Base-by-base conservation (phyloP, 2,329 filamentous ascomycete species). In the Scedosporium aurantiacum region DNA sequence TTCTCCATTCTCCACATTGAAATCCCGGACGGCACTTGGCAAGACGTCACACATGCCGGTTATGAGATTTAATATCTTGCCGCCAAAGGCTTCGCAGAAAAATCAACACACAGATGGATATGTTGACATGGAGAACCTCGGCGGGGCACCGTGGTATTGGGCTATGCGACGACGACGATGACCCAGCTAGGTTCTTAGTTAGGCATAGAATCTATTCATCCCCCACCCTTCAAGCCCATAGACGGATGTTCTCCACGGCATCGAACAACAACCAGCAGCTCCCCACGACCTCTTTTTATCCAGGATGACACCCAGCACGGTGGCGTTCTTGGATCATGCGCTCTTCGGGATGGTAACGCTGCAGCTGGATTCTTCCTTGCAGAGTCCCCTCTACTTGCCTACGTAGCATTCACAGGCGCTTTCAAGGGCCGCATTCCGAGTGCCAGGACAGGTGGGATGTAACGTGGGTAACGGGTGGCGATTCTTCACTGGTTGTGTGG, bases 21-120 rank as follows among this genome's bases (percentile, higher is more conserved):
- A 43, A 43, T 28, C 57, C 47, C 45, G n/a, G 28, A 23, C 47
- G 58, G 58, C 47, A 41, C 47, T 60, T 55, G 27, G 58, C 58
- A 41, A 41, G 18, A 57, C 21, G 43, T 47, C 43, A 58, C 18
- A 21, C 40, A 58, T 28, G 28, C 8, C 2, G 28, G 25, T 10
- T 57, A 18, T 23, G n/a, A 16, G 45, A 50, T 50, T 23, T 23
- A 50, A 50, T 50, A 23, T 16, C 45, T 14, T 50, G 21, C 45
- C 21, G 45, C 45, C 32, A 37, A 10, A 37, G 32, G 32, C 28
- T 7, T 28, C 25, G 25, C 25, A 27, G 5, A 27, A 27, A 7
- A 45, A 5, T 2, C 45, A 14, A 50, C 5, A 16, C 16, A 6
- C 5, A 55, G 52, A 28, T 27, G 23, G 25, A 55, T 47, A 47